Conservation (phyloP, 2,329 filamentous ascomycete genomes). For the Trichoderma afroharzianum region DNA sequence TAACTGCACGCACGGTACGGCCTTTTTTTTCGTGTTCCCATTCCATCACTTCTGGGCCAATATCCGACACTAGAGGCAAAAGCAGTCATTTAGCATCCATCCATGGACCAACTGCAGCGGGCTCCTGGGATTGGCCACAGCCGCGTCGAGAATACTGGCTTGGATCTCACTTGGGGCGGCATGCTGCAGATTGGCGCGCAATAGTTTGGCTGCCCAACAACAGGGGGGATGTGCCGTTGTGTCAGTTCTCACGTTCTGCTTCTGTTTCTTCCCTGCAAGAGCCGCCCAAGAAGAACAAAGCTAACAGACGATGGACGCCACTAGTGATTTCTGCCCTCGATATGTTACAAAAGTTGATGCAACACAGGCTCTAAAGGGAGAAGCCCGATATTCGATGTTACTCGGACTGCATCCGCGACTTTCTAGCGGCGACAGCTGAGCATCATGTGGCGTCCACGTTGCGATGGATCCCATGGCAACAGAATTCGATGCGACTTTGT, state of each 20-base stretch:
- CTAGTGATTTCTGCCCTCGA: not conserved
- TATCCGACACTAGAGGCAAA: conserved; percentile 5
- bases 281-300: not conserved
- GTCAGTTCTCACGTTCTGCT: not conserved
- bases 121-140: conserved; percentile 2
- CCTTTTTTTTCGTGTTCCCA: not conserved
- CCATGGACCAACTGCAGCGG: not conserved
- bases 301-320: not conserved
- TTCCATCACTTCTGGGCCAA: not conserved
- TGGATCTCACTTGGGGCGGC: not conserved
- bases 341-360: not conserved
- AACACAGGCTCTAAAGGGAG: not conserved
- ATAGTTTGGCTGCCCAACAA: conserved; percentile 10
- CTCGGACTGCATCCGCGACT: not conserved
- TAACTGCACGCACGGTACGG: not conserved
- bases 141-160: not conserved
- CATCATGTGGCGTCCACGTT: conserved; percentile 13
- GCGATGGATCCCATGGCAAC: not conserved
- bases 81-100: not conserved
- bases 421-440: not conserved
- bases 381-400: not conserved
- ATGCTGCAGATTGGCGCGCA: conserved; percentile 17
- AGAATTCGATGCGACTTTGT: not conserved
- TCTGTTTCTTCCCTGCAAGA: not conserved
- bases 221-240: not conserved